These are phyloP conservation scores for Arachis stenosperma DNA, from an alignment of 306 rosid species.

Conservation along the genomic window DNA sequence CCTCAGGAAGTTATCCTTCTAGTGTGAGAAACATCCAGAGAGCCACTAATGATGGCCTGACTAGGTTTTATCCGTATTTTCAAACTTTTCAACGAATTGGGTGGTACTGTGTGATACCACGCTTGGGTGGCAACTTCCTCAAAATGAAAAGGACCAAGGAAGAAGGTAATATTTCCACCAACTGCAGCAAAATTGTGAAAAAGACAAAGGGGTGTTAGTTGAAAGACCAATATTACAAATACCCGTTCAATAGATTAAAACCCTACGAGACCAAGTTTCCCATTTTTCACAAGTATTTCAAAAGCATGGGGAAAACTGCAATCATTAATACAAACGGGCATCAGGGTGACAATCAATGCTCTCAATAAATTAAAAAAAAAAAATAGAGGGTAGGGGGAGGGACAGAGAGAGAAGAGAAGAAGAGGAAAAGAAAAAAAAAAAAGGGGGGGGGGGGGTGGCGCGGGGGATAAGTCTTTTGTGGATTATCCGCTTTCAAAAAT, in stretches of 20 bases:
- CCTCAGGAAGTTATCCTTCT: slow-evolving; percentile 39
- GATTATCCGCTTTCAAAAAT: neutral
- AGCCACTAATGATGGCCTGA: slow-evolving; percentile 36
- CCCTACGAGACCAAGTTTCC: slow-evolving; percentile 1
- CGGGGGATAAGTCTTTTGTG: neutral
- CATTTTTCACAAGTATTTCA: neutral
- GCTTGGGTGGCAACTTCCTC: slow-evolving; percentile 62
- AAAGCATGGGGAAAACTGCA: neutral
- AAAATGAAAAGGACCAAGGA: slow-evolving; percentile 60
- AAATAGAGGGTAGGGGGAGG: no score
- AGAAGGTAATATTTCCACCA: slow-evolving; percentile 62
- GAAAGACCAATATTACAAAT: slow-evolving; percentile 27
- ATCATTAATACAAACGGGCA: neutral
- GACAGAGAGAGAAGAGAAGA: no score
- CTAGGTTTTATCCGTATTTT: slow-evolving; percentile 35
- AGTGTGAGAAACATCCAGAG: slow-evolving; percentile 42
- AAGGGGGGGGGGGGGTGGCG: no score
- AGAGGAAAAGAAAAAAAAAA: no score
- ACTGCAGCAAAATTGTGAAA: slow-evolving; percentile 43
- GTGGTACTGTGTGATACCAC: slow-evolving; percentile 59
- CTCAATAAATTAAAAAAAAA: no score
- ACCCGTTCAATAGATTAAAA: neutral
- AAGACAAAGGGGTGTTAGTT: neutral
- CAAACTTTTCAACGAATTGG: slow-evolving; percentile 52
- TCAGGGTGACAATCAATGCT: no score